Evolutionary conservation across 257 asterid species (phyloP).

Genomic region (Penstemon barbatus): DNA sequence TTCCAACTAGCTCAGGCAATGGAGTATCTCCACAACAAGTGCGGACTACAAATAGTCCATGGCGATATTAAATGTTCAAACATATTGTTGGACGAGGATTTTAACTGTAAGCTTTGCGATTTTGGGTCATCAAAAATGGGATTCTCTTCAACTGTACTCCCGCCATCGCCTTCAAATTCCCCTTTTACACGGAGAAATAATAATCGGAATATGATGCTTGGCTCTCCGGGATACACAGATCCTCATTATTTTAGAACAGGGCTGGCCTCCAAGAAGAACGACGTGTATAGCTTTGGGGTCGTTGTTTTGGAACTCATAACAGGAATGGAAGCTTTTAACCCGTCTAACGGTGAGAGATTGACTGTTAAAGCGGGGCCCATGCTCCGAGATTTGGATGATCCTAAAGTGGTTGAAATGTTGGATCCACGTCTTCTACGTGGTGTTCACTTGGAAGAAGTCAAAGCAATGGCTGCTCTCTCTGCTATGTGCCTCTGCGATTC

Average conservation of each 20-base stretch:
- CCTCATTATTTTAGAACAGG: conserved; percentile 70
- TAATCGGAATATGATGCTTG: conserved; percentile 40
- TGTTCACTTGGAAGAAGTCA: conserved; percentile 44
- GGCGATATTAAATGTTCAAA: conserved; percentile 76
- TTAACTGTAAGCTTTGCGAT: conserved; percentile 76
- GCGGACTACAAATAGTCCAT: conserved; percentile 59
- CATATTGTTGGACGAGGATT: conserved; percentile 46
- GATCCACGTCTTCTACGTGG: conserved; percentile 49
- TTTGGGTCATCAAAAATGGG: conserved; percentile 75
- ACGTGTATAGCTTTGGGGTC: conserved; percentile 65
- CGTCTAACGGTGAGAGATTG: conserved; percentile 49
- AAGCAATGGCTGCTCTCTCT: conserved; percentile 24
- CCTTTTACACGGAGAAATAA: conserved; percentile 21
- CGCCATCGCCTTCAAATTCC: conserved; percentile 29
- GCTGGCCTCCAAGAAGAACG: conserved; percentile 65
- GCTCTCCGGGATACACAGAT: conserved; percentile 81
- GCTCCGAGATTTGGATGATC: conserved; percentile 31
- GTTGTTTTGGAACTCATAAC: conserved; percentile 62
- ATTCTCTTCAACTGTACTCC: conserved; percentile 45
- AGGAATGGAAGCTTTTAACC: conserved; percentile 54
- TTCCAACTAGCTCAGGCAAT: conserved; percentile 65
- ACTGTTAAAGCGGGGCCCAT: conserved; percentile 39
- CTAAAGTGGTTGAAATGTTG: conserved; percentile 48
- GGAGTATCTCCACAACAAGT: conserved; percentile 56
- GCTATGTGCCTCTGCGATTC: conserved; percentile 28